A percentile compares a stretch with the other conserved stretches of the same genome.
These are phyloP conservation scores for Candida berthetii DNA, from an alignment of 805 yeast genomes.

Conservation along the genomic window DNA sequence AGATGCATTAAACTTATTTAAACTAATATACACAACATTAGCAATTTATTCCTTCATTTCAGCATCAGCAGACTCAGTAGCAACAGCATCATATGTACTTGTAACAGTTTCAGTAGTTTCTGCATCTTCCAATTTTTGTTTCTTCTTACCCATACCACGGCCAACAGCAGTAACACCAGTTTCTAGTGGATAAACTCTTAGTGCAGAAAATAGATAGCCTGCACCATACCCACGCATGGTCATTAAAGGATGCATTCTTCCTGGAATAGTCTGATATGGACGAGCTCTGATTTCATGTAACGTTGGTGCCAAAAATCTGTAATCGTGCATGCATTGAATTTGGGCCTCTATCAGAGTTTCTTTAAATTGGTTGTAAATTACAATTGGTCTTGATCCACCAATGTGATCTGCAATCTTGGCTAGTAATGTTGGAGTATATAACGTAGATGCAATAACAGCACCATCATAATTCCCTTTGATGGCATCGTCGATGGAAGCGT, in stretches of 20 bases:
- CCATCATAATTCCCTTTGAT: conserved; percentile 62
- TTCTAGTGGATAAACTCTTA: conserved; percentile 69
- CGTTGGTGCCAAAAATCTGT: conserved; percentile 74
- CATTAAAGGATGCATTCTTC: conserved; percentile 93
- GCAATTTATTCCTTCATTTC: background rate
- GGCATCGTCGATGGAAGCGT: conserved; percentile 41
- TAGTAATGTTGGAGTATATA: conserved; percentile 61
- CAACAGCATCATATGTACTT: too few species aligned
- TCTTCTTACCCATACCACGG: conserved; percentile 42
- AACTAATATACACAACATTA: conserved; percentile 2
- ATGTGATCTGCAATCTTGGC: conserved; percentile 55
- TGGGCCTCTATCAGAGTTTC: conserved; percentile 74
- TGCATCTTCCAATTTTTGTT: conserved; percentile 11
- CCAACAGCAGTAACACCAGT: conserved; percentile 65
- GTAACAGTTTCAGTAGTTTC: background rate
- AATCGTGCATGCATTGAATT: conserved; percentile 58
- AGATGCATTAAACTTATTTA: background rate
- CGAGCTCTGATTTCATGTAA: conserved; percentile 78
- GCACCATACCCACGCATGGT: conserved; percentile 81
- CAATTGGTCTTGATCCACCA: conserved; percentile 85
- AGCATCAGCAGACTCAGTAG: background rate
- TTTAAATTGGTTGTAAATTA: conserved; percentile 74
- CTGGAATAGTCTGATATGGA: conserved; percentile 88
- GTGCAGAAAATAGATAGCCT: conserved; percentile 78
- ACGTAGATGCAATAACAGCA: conserved; percentile 63